phyloP scores from a whole-genome alignment of 495 filamentous ascomycete species.

The Hypoxylon cercidicola region DNA sequence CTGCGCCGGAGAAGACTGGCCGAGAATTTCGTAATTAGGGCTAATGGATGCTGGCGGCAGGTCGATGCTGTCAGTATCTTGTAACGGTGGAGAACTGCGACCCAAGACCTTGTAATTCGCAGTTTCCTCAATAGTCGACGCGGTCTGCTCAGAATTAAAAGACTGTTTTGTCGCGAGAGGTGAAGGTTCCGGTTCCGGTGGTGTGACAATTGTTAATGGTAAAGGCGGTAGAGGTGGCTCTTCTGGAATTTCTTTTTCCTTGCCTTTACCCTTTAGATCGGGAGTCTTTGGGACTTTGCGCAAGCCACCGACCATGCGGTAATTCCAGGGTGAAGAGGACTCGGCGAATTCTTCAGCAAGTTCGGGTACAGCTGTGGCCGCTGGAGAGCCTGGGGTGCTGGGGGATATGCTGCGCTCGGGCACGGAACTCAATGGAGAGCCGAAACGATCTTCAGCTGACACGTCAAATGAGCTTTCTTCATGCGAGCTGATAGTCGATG shows the following conservation, averaged over 20 bases:
- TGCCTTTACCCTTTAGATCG: constrained; percentile 58
- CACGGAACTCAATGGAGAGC: constrained; percentile 57
- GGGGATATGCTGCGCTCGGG: constrained; percentile 54
- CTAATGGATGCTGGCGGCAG: constrained; percentile 49
- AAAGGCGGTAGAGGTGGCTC: constrained; percentile 54
- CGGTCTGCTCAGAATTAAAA: constrained; percentile 55
- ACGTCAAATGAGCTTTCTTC: constrained; percentile 57
- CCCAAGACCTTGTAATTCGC: constrained; percentile 66
- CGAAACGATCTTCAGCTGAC: constrained; percentile 57
- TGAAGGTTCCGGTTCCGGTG: constrained; percentile 33
- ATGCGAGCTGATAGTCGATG: constrained; percentile 56
- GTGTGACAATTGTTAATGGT: constrained; percentile 45
- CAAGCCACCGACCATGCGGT: constrained; percentile 64
- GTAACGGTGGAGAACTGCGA: constrained; percentile 48
- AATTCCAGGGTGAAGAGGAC: constrained; percentile 60
- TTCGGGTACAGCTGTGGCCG: constrained; percentile 45
- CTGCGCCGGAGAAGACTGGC: constrained; percentile 51
- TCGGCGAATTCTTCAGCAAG: constrained; percentile 55
- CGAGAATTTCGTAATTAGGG: constrained; percentile 55
- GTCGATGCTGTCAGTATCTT: constrained; percentile 52
- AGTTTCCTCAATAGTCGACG: constrained; percentile 59
- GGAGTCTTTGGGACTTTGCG: constrained; percentile 63
- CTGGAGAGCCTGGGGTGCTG: constrained; percentile 43
- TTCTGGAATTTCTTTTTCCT: constrained; percentile 43
- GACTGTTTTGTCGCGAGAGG: constrained; percentile 56